Evolutionary conservation across 352 stramenopile genomes (phyloP).

Genomic region (Pythium dissimile): DNA sequence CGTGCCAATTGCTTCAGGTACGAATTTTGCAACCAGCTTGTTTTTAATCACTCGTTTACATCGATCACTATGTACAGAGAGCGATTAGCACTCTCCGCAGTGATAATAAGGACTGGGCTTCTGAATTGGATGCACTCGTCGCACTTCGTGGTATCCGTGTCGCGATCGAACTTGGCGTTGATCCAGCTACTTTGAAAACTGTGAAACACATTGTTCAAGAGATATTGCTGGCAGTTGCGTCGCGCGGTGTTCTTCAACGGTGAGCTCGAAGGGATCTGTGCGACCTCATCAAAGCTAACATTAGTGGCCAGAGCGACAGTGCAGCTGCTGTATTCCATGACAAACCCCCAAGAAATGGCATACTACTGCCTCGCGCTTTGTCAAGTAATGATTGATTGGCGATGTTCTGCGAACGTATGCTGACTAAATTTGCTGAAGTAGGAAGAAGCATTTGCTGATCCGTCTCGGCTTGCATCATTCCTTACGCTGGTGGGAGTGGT

Average conservation of each 20-base stretch:
- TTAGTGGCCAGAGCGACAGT: constrained; percentile 9
- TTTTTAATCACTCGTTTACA: too few relatives aligned
- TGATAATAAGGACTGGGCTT: neutral
- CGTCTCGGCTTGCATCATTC: constrained; percentile 6
- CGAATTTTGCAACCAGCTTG: too few relatives aligned
- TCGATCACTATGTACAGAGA: too few relatives aligned
- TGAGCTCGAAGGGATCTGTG: neutral
- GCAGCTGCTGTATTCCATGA: constrained; percentile 13
- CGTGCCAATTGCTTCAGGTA: neutral
- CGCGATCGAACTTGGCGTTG: neutral
- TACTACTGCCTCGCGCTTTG: constrained; percentile 16
- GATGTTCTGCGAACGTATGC: neutral
- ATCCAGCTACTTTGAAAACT: too few relatives aligned
- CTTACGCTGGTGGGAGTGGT: constrained; percentile 16
- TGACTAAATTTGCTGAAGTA: neutral
- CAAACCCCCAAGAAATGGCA: constrained; percentile 13
- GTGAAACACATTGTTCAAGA: neutral
- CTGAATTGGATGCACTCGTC: neutral
- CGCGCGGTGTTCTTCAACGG: neutral
- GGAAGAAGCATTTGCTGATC: constrained; percentile 17
- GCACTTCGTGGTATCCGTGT: constrained; percentile 10
- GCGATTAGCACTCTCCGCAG: too few relatives aligned
- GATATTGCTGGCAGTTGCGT: neutral
- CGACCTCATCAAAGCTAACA: too few relatives aligned
- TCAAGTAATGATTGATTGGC: constrained; percentile 11